A percentile compares a stretch with the other conserved stretches of the same genome.
phyloP scores from a whole-genome alignment of 164 flowering plant species.

The Magnolia sinica region DNA sequence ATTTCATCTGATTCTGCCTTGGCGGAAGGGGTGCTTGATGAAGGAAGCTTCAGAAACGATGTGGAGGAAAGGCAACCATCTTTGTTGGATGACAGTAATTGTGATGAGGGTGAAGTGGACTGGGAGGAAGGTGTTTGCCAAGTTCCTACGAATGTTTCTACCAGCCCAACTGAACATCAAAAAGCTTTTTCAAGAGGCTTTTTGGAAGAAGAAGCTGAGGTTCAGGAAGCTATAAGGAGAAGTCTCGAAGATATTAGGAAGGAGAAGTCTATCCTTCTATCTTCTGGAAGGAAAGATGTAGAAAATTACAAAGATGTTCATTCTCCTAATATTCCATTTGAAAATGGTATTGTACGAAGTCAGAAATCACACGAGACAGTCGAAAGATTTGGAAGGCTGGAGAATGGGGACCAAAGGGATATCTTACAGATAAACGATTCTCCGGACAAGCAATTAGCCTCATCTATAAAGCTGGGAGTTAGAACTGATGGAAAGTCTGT shows the following conservation, averaged over 20 bases:
- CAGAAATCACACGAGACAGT: slow-evolving; percentile 10
- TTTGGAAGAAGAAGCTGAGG: slow-evolving; percentile 71
- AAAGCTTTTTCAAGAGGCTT: slow-evolving; percentile 41
- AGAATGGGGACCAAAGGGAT: slow-evolving; percentile 9
- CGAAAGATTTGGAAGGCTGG: slow-evolving; percentile 17
- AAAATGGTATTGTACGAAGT: slow-evolving; percentile 13
- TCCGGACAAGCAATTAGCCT: slow-evolving; percentile 13
- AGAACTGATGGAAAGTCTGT: slow-evolving; percentile 11
- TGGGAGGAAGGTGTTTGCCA: slow-evolving; percentile 71
- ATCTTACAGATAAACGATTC: slow-evolving; percentile 4
- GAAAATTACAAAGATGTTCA: slow-evolving; percentile 16
- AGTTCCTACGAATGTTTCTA: slow-evolving; percentile 18
- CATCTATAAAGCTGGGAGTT: slow-evolving; percentile 2
- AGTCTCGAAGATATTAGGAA: slow-evolving; percentile 54
- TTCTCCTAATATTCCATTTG: slow-evolving; percentile 7
- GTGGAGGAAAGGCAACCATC: slow-evolving; percentile 18
- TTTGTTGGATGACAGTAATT: slow-evolving; percentile 15
- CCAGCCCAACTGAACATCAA: slow-evolving; percentile 17
- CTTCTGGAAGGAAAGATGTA: slow-evolving; percentile 13
- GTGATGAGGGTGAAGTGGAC: slow-evolving; percentile 61
- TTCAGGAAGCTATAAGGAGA: slow-evolving; percentile 87
- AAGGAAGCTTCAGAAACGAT: slow-evolving; percentile 14
- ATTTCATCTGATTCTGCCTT: slow-evolving; percentile 47
- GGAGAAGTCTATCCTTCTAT: slow-evolving; percentile 12
- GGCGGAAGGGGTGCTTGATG: slow-evolving; percentile 47